Conservation (phyloP, 1,284 basidiomycete genomes). For the Neonothopanus nambi region DNA sequence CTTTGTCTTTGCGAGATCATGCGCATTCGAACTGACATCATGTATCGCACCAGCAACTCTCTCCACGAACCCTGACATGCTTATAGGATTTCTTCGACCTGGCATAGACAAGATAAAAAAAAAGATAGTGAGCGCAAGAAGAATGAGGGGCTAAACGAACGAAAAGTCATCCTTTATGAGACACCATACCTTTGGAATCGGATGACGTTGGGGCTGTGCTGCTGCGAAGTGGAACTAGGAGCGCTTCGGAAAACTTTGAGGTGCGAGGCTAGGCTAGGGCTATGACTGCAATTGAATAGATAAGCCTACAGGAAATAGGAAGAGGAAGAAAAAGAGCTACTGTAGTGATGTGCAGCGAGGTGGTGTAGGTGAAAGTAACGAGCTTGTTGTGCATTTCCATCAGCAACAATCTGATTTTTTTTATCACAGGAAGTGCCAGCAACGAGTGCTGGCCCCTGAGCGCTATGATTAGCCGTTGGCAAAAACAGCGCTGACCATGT, state of each 20-base stretch:
- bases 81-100: constrained; percentile 35
- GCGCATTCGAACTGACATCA: constrained; percentile 30
- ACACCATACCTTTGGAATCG: background rate
- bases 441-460: too few relatives aligned
- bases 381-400: too few relatives aligned
- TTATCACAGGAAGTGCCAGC: too few relatives aligned
- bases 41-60: constrained; percentile 30
- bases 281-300: background rate
- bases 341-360: too few relatives aligned
- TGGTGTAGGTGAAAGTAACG: too few relatives aligned
- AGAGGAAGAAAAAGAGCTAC: too few relatives aligned
- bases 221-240: background rate
- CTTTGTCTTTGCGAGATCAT: constrained; percentile 29
- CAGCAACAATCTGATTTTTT: too few relatives aligned
- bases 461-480: too few relatives aligned
- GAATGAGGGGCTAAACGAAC: too few relatives aligned
- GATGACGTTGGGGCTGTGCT: background rate
- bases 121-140: background rate
- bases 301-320: too few relatives aligned
- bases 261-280: background rate
- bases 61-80: constrained; percentile 38
- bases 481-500: too few relatives aligned
- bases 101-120: constrained; percentile 3
- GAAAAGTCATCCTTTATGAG: background rate
- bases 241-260: background rate